Conservation (phyloP, 441 rosid species). For the Populus hybrid region DNA sequence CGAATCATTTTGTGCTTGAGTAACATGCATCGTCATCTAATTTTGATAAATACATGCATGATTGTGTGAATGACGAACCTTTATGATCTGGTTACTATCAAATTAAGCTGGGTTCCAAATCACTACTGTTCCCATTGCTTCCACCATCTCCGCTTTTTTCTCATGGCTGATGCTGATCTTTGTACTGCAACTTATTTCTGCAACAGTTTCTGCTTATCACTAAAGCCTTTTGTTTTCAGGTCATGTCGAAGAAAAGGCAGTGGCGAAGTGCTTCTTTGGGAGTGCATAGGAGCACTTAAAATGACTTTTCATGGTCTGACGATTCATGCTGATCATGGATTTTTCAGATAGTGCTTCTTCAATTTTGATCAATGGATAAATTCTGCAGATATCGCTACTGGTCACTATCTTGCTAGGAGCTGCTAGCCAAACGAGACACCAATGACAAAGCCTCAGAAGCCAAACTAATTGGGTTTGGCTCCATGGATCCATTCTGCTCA, state of each 20-base stretch:
- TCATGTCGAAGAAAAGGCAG: slow-evolving; percentile 35
- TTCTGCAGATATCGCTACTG: background rate
- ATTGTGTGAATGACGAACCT: too few species aligned
- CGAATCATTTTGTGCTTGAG: too few species aligned
- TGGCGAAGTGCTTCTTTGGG: slow-evolving; percentile 39
- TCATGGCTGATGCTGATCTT: background rate
- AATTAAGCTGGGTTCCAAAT: background rate
- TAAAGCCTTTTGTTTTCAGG: slow-evolving; percentile 28
- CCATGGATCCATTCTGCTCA: background rate
- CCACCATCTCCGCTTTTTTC: background rate
- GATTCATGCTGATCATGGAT: background rate
- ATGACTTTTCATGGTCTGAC: too few species aligned
- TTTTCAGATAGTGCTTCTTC: background rate
- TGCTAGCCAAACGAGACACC: too few species aligned
- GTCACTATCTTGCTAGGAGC: too few species aligned
- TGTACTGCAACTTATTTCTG: background rate
- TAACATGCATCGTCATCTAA: too few species aligned
- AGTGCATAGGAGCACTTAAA: slow-evolving; percentile 31
- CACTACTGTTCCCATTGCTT: background rate
- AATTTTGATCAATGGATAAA: background rate
- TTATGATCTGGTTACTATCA: too few species aligned
- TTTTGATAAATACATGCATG: too few species aligned
- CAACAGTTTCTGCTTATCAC: background rate
- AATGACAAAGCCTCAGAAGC: too few species aligned
- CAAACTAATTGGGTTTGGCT: too few species aligned